phyloP scores from a whole-genome alignment of 148 eudicot genomes.

The Nepenthes gracilis region DNA sequence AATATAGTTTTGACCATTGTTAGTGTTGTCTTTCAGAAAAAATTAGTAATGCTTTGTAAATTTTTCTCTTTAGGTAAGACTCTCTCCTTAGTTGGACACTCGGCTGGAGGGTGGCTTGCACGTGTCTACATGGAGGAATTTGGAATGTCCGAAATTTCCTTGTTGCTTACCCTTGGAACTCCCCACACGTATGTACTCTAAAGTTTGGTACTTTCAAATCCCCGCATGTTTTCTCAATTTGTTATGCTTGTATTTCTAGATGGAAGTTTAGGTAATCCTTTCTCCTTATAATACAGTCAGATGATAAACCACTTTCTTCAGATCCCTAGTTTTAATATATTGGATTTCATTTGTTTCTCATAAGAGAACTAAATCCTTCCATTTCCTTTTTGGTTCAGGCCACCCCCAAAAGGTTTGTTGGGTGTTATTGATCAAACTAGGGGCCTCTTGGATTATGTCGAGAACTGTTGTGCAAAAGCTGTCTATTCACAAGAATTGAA shows the following conservation, averaged over 20 bases:
- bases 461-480: constrained; percentile 63
- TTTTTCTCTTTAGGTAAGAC: constrained; percentile 29
- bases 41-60: constrained; percentile 1
- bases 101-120: constrained; percentile 99
- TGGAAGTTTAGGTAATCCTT: too few species aligned
- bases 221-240: not conserved
- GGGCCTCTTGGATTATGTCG: constrained; percentile 82
- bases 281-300: too few species aligned
- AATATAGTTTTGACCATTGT: too few species aligned
- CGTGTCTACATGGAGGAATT: constrained; percentile 91
- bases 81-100: constrained; percentile 82
- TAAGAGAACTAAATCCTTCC: not conserved
- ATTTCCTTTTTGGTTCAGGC: constrained; percentile 25
- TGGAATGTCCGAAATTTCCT: constrained; percentile 49
- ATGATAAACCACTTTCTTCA: too few species aligned
- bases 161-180: constrained; percentile 77
- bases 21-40: too few species aligned
- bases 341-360: too few species aligned
- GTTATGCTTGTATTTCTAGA: not conserved
- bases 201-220: not conserved
- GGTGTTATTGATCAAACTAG: constrained; percentile 97
- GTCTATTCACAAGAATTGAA: constrained; percentile 64
- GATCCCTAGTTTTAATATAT: too few species aligned
- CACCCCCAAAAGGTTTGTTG: constrained; percentile 76
- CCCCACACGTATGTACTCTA: constrained; percentile 60